Evolutionary conservation across 2,329 filamentous ascomycete genomes (phyloP).

Genomic region (Leptographium flavum): DNA sequence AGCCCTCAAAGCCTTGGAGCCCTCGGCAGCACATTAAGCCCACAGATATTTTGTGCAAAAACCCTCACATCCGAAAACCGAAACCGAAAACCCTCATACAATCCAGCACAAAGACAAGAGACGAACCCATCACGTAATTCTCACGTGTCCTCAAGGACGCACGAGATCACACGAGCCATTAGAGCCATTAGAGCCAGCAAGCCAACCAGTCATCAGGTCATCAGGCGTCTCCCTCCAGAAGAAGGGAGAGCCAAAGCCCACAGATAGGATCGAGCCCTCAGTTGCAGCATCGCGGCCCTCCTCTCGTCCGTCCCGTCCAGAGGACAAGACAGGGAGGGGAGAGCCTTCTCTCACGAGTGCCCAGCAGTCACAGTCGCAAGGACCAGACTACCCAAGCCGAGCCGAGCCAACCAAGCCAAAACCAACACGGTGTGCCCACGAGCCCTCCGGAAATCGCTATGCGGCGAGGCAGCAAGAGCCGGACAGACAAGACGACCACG

Average conservation of each 20-base stretch:
- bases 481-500: background rate
- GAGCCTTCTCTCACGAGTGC: constrained; percentile 3
- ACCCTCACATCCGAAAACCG: constrained; percentile 8
- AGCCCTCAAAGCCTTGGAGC: too few species aligned
- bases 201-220: constrained; percentile 8
- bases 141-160: background rate
- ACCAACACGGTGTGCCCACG: constrained; percentile 15
- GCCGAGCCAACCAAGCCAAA: constrained; percentile 44
- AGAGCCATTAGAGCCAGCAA: constrained; percentile 2
- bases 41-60: constrained; percentile 11
- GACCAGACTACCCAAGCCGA: constrained; percentile 20
- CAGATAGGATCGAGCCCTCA: constrained; percentile 13
- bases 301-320: background rate
- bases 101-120: background rate
- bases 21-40: constrained; percentile 4
- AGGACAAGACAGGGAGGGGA: background rate
- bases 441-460: constrained; percentile 28
- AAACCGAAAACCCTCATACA: background rate
- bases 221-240: too few species aligned
- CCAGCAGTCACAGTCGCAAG: background rate
- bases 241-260: constrained; percentile 16
- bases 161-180: constrained; percentile 2
- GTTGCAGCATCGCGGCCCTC: constrained; percentile 6
- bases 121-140: background rate
- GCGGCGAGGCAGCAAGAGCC: constrained; percentile 16